Conservation (phyloP, 108 stramenopile species). For the Epithemia pelagica region DNA sequence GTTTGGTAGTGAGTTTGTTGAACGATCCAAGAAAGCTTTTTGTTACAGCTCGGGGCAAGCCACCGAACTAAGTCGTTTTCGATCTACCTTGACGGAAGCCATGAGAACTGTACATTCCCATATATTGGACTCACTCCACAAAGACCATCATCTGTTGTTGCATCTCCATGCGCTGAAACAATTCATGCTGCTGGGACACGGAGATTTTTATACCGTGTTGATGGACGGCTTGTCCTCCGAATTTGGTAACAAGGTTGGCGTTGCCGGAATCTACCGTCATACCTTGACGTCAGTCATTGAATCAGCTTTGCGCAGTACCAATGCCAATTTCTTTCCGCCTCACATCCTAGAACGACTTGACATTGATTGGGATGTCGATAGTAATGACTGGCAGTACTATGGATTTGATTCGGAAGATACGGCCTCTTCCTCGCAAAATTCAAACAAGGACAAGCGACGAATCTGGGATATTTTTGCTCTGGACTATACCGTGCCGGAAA, state of each 20-base stretch:
- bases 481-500: slow-evolving; percentile 84
- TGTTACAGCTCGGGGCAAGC: background rate
- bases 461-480: slow-evolving; percentile 91
- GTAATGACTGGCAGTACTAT: slow-evolving; percentile 35
- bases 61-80: slow-evolving; percentile 17
- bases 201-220: slow-evolving; percentile 89
- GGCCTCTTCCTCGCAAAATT: background rate
- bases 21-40: slow-evolving; percentile 16
- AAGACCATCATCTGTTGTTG: slow-evolving; percentile 64
- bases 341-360: slow-evolving; percentile 72
- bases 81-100: slow-evolving; percentile 42
- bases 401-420: slow-evolving; percentile 32
- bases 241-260: slow-evolving; percentile 35
- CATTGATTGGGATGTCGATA: slow-evolving; percentile 49
- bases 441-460: slow-evolving; percentile 30
- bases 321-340: slow-evolving; percentile 70
- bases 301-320: slow-evolving; percentile 75
- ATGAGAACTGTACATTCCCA: slow-evolving; percentile 57
- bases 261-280: slow-evolving; percentile 72
- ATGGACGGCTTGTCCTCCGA: slow-evolving; percentile 77
- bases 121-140: slow-evolving; percentile 59
- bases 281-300: slow-evolving; percentile 74
- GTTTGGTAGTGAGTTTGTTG: slow-evolving; percentile 19
- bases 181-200: slow-evolving; percentile 93
- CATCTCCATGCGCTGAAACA: slow-evolving; percentile 92